These are phyloP conservation scores for Lablab purpureus DNA, from an alignment of 306 rosid species.

Conservation along the genomic window DNA sequence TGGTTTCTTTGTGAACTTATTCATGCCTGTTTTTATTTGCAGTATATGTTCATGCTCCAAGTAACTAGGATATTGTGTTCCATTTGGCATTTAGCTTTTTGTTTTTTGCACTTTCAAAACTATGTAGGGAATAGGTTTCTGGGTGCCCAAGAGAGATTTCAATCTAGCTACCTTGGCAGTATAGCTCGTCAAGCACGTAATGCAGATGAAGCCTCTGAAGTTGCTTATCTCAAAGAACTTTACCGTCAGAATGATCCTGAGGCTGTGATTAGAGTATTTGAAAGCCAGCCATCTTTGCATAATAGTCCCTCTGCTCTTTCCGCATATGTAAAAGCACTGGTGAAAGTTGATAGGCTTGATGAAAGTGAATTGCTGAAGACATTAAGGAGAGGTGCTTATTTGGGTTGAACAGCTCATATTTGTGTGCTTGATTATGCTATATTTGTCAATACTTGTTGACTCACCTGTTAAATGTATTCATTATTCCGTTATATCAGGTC, in stretches of 20 bases:
- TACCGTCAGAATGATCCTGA: constrained; percentile 76
- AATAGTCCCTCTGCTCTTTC: constrained; percentile 78
- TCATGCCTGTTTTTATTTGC: not conserved
- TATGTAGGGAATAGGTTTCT: constrained; percentile 62
- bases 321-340: constrained; percentile 82
- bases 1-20: not conserved
- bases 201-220: constrained; percentile 77
- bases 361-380: constrained; percentile 80
- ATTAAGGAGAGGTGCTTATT: constrained; percentile 73
- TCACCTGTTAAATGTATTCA: constrained; percentile 30
- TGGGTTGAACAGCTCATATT: constrained; percentile 18
- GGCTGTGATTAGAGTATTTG: constrained; percentile 85
- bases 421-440: not conserved
- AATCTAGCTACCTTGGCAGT: constrained; percentile 78
- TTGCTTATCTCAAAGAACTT: constrained; percentile 83
- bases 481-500: not conserved
- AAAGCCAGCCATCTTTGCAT: constrained; percentile 82
- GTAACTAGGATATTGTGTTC: not conserved
- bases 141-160: constrained; percentile 64
- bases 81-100: constrained; percentile 13
- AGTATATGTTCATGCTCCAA: not conserved
- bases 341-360: constrained; percentile 82
- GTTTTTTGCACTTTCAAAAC: constrained; percentile 18
- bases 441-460: constrained; percentile 13
- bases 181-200: constrained; percentile 72